These are phyloP conservation scores for Sarcocystis neurona DNA, from an alignment of 169 alveolate species.

Conservation along the genomic window DNA sequence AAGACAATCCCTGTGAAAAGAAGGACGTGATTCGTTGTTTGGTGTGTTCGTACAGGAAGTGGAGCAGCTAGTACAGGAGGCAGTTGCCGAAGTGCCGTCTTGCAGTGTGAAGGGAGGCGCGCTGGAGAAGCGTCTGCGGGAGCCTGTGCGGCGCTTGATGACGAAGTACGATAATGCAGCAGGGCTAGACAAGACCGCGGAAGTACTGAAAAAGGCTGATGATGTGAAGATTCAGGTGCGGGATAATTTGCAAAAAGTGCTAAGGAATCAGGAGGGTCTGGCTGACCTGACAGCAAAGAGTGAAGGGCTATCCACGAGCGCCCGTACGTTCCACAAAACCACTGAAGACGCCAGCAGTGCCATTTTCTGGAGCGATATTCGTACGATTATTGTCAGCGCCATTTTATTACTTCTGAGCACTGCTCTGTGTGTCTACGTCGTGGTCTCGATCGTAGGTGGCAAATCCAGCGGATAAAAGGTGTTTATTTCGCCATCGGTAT, in stretches of 20 bases:
- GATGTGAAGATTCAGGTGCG: slow-evolving; percentile 33
- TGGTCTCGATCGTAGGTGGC: too few species aligned
- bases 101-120: neutral
- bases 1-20: neutral
- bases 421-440: too few species aligned
- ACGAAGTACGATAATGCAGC: slow-evolving; percentile 7
- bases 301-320: neutral
- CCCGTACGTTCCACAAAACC: neutral
- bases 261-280: slow-evolving; percentile 24
- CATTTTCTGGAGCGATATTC: slow-evolving; percentile 8
- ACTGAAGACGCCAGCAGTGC: neutral
- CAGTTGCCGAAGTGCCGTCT: neutral
- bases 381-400: neutral
- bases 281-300: neutral
- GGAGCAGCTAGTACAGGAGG: slow-evolving; percentile 5
- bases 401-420: too few species aligned
- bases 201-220: slow-evolving; percentile 36
- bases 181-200: slow-evolving; percentile 11
- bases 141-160: slow-evolving; percentile 12
- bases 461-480: too few species aligned
- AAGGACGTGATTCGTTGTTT: neutral
- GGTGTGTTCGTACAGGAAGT: slow-evolving; percentile 6
- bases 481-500: too few species aligned
- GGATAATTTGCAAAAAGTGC: slow-evolving; percentile 17
- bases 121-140: neutral